Conservation (phyloP, 805 yeast genomes). For the Barnettozyma populi region DNA sequence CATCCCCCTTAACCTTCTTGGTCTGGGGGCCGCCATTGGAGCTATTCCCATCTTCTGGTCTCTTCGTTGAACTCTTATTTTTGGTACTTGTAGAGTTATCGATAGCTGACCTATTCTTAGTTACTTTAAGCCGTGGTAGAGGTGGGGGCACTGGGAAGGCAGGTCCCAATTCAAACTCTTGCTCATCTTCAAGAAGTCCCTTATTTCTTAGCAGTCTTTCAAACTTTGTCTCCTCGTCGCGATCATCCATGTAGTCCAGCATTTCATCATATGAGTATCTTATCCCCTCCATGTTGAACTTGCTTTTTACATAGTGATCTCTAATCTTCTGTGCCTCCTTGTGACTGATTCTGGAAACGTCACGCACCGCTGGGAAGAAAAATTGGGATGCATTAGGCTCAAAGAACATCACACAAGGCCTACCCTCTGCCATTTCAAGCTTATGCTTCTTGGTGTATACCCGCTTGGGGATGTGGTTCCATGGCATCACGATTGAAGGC, state of each 20-base stretch:
- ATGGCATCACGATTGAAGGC: constrained; percentile 40
- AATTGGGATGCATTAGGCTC: background rate
- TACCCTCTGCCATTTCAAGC: background rate
- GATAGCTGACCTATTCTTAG: background rate
- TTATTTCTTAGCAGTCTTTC: constrained; percentile 1
- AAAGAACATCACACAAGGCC: constrained; percentile 1
- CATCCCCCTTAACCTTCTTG: background rate
- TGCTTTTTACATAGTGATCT: background rate
- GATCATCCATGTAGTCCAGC: background rate
- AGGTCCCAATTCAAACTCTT: background rate
- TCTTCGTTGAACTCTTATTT: background rate
- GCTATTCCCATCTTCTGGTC: background rate
- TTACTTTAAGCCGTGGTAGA: background rate
- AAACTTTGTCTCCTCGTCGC: background rate
- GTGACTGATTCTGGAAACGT: background rate
- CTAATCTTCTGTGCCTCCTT: background rate
- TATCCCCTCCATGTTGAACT: background rate
- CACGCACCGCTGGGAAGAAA: background rate
- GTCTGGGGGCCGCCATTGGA: background rate
- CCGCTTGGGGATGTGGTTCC: background rate
- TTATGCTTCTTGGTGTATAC: background rate
- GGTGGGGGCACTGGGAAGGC: background rate
- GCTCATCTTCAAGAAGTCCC: background rate
- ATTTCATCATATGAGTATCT: constrained; percentile 1
- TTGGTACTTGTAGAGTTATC: background rate